Percentiles rank a stretch among this genome's conserved stretches.
phyloP scores from a whole-genome alignment of 2,329 filamentous ascomycete species.

The Trichophyton rubrum region DNA sequence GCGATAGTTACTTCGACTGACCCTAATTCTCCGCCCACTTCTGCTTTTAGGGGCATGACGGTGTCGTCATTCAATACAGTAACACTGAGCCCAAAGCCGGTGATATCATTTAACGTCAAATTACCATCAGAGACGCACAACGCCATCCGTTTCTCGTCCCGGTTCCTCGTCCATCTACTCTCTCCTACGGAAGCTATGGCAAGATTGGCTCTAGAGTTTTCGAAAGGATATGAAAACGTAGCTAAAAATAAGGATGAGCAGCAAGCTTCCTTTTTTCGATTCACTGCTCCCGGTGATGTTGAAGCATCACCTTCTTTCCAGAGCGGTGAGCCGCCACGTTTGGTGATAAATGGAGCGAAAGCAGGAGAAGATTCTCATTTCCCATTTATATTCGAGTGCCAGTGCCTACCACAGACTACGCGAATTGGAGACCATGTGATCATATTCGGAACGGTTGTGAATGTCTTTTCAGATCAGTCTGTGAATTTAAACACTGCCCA shows the following conservation, averaged over 20 bases:
- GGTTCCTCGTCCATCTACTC: slow-evolving; percentile 43
- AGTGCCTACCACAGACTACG: slow-evolving; percentile 24
- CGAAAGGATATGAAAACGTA: slow-evolving; percentile 28
- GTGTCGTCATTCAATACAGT: slow-evolving; percentile 52
- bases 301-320: slow-evolving; percentile 4
- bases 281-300: slow-evolving; percentile 6
- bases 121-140: slow-evolving; percentile 44
- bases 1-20: slow-evolving; percentile 42
- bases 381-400: slow-evolving; percentile 31
- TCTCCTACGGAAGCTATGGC: slow-evolving; percentile 23
- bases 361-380: slow-evolving; percentile 18
- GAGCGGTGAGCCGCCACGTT: slow-evolving; percentile 13
- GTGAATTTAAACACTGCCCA: slow-evolving; percentile 1
- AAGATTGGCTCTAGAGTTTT: slow-evolving; percentile 29
- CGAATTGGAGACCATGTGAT: slow-evolving; percentile 31
- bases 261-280: slow-evolving; percentile 7
- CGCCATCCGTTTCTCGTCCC: slow-evolving; percentile 35
- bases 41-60: slow-evolving; percentile 40
- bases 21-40: slow-evolving; percentile 18
- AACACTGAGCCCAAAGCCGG: slow-evolving; percentile 41
- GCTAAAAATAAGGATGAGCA: slow-evolving; percentile 12
- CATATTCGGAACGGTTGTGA: slow-evolving; percentile 27
- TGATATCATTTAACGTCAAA: slow-evolving; percentile 52
- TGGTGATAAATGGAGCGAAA: slow-evolving; percentile 2
- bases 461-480: slow-evolving; percentile 16